Base-by-base conservation (phyloP, 2,329 filamentous ascomycete genomes). In the Ciborinia camelliae region DNA sequence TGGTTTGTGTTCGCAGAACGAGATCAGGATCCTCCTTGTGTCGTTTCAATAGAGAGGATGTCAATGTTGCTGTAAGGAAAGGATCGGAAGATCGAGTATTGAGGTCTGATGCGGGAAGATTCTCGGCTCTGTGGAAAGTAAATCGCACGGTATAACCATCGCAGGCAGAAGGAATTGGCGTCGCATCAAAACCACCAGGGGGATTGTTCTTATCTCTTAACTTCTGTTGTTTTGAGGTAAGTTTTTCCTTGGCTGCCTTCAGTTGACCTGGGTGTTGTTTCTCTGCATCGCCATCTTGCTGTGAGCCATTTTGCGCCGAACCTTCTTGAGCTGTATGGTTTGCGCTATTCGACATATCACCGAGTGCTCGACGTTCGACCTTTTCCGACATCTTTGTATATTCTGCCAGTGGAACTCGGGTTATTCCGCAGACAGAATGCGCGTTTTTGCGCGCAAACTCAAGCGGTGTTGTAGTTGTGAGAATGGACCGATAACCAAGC, bases 21-120 rank as follows among this genome's bases (percentile, higher is more conserved):
- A 97, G 79, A 28, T 86, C 82, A 0, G 92, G 90, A 73, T 97
- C 92, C 74, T 96, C 91, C 76, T 94, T 94, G 78, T 97, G 92
- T 43, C 92, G 81, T 70, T 85, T 87, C 0, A 86, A 87, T n/a
- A 92, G 79, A 23, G 82, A 79, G 1, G 71, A 69, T 8, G 90
- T 87, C 65, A 97, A 80, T n/a, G 91, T 90, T 41, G 91, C 91
- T 18, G 85, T 79, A 47, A 97, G 80, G 74, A 88, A 98, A 0
- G 94, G 92, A 75, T 98, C 94, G 3, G 92, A 91, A 3, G 91
- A 90, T 41, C 89, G 82, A 14, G 87, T 86, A 72, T 86, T 84
- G 71, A 96, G 80, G 77, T 98, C 94, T 64, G 90, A 90, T 53
- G 91, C 85, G 1, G 94, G 92, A 3, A 98, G 84, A 74, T 96